phyloP scores from a whole-genome alignment of 305 asterid genomes.

The Lippia alba region DNA sequence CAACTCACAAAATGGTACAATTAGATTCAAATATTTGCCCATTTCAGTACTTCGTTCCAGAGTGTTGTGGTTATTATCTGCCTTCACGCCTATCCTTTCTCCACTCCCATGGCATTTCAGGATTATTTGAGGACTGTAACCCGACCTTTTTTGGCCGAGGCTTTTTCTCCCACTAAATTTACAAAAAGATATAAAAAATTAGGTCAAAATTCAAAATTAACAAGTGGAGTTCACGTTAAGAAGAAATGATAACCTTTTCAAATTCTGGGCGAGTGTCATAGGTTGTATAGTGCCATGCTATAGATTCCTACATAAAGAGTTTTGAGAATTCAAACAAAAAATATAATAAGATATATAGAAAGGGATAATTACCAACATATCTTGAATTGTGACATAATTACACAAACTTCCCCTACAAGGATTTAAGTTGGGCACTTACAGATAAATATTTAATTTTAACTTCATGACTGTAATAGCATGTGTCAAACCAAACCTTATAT shows the following conservation, averaged over 20 bases:
- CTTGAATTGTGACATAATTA: too few relatives aligned
- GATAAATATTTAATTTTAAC: too few relatives aligned
- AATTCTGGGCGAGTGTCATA: slow-evolving; percentile 80
- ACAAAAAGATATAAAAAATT: neutral
- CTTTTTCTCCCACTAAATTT: slow-evolving; percentile 79
- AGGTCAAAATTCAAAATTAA: neutral
- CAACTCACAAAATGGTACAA: neutral
- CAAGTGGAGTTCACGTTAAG: neutral
- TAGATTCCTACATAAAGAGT: slow-evolving; percentile 53
- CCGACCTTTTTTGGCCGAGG: slow-evolving; percentile 80
- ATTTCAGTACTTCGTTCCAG: slow-evolving; percentile 68
- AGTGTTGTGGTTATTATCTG: slow-evolving; percentile 32
- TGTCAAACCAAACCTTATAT: too few relatives aligned
- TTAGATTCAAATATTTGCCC: slow-evolving; percentile 40
- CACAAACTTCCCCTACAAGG: too few relatives aligned
- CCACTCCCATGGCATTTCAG: slow-evolving; percentile 99
- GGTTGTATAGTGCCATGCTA: slow-evolving; percentile 89
- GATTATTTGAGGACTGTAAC: slow-evolving; percentile 72
- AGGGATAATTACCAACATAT: too few relatives aligned
- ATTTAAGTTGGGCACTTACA: too few relatives aligned
- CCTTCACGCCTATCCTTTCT: slow-evolving; percentile 82
- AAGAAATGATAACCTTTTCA: slow-evolving; percentile 51
- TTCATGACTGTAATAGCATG: too few relatives aligned
- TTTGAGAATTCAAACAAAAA: neutral
- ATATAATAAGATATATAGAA: too few relatives aligned